Evolutionary conservation across 148 eudicot genomes (phyloP).

Genomic region (Silene conica): DNA sequence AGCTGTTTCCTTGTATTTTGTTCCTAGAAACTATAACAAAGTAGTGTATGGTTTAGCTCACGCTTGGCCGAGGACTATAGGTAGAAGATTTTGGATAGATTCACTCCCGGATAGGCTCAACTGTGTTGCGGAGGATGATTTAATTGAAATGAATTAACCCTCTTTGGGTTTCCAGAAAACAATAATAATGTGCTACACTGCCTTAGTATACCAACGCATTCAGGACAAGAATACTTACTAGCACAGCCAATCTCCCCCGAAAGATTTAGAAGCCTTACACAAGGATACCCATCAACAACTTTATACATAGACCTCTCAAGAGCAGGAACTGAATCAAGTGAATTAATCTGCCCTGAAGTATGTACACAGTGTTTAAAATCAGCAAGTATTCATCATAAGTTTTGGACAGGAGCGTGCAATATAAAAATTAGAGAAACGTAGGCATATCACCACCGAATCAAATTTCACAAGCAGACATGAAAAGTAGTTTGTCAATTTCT

Average conservation of each 20-base stretch:
- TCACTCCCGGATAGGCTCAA: too few relatives aligned
- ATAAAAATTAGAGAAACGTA: not conserved
- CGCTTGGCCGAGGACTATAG: too few relatives aligned
- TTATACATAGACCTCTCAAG: constrained; percentile 84
- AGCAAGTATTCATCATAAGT: not conserved
- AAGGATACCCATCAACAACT: constrained; percentile 73
- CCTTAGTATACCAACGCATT: not conserved
- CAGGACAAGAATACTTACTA: constrained; percentile 47
- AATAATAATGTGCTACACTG: not conserved
- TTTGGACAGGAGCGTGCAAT: not conserved
- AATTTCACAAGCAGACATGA: not conserved
- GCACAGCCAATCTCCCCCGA: constrained; percentile 97
- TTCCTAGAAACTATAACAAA: too few relatives aligned
- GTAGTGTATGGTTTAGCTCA: too few relatives aligned
- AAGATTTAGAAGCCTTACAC: constrained; percentile 81
- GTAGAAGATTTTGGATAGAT: too few relatives aligned
- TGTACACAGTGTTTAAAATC: not conserved
- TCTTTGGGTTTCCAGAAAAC: too few relatives aligned
- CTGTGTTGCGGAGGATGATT: too few relatives aligned
- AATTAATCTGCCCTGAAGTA: constrained; percentile 41
- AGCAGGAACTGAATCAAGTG: constrained; percentile 92
- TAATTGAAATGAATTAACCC: too few relatives aligned
- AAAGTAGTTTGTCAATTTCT: not conserved
- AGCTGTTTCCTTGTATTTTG: too few relatives aligned
- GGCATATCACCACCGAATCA: not conserved